Evolutionary conservation across 164 flowering plant species (phyloP).

Genomic region (Chimonanthus praecox): DNA sequence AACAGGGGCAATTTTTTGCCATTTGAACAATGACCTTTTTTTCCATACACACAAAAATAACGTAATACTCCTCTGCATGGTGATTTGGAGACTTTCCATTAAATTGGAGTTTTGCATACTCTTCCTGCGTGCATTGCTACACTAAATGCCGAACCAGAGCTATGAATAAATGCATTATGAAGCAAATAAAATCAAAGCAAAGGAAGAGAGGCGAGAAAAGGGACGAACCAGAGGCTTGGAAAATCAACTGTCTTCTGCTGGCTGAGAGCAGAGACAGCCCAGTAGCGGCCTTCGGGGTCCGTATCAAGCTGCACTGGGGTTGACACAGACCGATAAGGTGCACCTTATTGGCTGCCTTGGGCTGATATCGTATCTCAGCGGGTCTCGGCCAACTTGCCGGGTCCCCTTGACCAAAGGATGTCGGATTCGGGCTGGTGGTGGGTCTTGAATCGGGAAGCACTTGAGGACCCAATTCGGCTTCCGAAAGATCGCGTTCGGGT

Average conservation of each 20-base stretch:
- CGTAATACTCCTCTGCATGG: neutral
- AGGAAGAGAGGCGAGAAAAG: neutral
- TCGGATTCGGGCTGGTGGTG: neutral
- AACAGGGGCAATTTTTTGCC: too few species aligned
- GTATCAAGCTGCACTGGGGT: conserved; percentile 39
- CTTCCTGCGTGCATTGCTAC: too few species aligned
- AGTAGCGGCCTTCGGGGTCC: conserved; percentile 40
- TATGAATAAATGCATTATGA: neutral
- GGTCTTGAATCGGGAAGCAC: neutral
- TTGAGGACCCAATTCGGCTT: neutral
- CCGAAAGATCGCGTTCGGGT: neutral
- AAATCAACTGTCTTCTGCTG: conserved; percentile 18
- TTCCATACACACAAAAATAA: too few species aligned
- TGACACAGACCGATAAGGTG: conserved; percentile 35
- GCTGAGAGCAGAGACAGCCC: conserved; percentile 49
- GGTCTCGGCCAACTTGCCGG: conserved; percentile 41
- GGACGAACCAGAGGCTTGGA: conserved; percentile 17
- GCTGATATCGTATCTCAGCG: conserved; percentile 51
- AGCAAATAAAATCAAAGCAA: neutral
- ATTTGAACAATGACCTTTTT: too few species aligned
- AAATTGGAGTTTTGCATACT: too few species aligned
- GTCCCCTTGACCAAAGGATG: neutral
- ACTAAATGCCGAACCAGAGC: too few species aligned
- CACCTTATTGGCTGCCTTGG: conserved; percentile 52
- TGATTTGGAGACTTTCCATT: neutral